Evolutionary conservation across 495 filamentous ascomycete species (phyloP), one percentile per base, ranked within the genome.

Genomic region (Tetracladium marchalianum): DNA sequence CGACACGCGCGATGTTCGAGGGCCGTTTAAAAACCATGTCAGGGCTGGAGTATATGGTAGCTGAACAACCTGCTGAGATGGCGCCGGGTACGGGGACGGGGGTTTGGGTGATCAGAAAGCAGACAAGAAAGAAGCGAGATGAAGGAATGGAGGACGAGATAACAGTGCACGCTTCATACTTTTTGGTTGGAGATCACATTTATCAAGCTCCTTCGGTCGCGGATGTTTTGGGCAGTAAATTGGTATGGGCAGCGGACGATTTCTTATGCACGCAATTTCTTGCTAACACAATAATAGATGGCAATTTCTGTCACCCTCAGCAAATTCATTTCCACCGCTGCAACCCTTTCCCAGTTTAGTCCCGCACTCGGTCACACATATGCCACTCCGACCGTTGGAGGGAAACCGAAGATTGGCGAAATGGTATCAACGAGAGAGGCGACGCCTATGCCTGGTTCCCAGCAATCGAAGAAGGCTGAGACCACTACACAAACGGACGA

Each of bases 61-160:
- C 77, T n/a, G 80, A 86, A 48, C 82, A 85, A 50, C 84, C 84
- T 4, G 79, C 80, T 34, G 80, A 83, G 32, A 79, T 74, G 31
- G 72, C 75, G 1, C 75, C 79, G 0, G 68, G 71, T 11, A 76
- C 75, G 32, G 81, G 77, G 4, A 78, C 73, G 2, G 86, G 87
- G 16, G 75, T 95, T 16, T 98, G 87, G 87, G 84, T 94, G 1
- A 87, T 98, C 46, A 81, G 87, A 54, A 94, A 94, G 69, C 92
- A 97, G 63, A 78, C 73, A 16, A 72, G 89, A 39, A 72, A 76
- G 39, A 75, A 77, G 77, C 70, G 60, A 51, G 3, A n/a, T n/a
- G 66, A 60, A 52, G 74, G 47, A 44, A 61, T 73, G 35, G 81
- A 85, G 45, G 78, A 83, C 50, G 80, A 88, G 55, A 69, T 95